These are phyloP conservation scores for Triticum urartu DNA, from an alignment of 176 grass and related monocot species.

Conservation along the genomic window DNA sequence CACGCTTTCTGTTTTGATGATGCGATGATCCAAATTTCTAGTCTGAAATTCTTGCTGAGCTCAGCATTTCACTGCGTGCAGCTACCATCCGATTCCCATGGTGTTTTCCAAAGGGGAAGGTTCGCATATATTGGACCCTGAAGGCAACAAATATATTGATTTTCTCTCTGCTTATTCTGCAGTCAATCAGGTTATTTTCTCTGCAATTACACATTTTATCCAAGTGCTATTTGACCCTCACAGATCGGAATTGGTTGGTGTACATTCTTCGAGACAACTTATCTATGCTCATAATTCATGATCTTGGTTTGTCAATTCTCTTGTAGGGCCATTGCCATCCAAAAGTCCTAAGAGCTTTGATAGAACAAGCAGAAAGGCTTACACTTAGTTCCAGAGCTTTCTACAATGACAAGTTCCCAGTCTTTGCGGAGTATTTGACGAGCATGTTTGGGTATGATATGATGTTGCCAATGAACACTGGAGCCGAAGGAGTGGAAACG, in stretches of 20 bases:
- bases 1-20: not conserved
- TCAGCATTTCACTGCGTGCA: conserved; percentile 31
- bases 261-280: not conserved
- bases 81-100: conserved; percentile 92
- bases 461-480: conserved; percentile 99
- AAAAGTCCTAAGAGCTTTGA: conserved; percentile 76
- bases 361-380: conserved; percentile 78
- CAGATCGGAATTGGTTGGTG: not conserved
- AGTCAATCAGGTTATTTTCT: conserved; percentile 75
- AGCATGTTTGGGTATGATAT: conserved; percentile 94
- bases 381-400: conserved; percentile 98
- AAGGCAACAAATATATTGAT: conserved; percentile 97
- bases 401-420: conserved; percentile 90
- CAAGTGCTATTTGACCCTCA: not conserved
- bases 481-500: conserved; percentile 96
- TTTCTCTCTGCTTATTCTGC: conserved; percentile 97
- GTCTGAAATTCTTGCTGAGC: not conserved
- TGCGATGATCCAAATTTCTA: not conserved
- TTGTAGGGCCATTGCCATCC: conserved; percentile 90
- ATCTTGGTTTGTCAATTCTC: not conserved
- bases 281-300: not conserved
- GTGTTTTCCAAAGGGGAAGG: conserved; percentile 91
- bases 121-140: conserved; percentile 75
- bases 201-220: not conserved
- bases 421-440: conserved; percentile 72